Evolutionary conservation across 306 rosid species (phyloP), one percentile per base, ranked within the genome.

Genomic region (Oxytropis ochrocephala): DNA sequence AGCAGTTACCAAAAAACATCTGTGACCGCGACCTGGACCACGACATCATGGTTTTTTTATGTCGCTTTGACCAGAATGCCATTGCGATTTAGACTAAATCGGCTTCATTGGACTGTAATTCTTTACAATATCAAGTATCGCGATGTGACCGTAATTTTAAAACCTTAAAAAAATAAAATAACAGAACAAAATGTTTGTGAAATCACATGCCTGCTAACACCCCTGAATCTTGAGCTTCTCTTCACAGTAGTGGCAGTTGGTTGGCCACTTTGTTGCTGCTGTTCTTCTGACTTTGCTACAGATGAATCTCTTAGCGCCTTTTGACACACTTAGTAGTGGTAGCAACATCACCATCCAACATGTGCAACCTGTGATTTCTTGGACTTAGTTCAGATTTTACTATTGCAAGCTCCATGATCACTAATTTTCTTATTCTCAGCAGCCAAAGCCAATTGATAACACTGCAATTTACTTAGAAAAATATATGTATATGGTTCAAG

Each of bases 141-240:
- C 29, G 3, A 24, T 2, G 29, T 4, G 3, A 24, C 29, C 29
- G 3, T 1, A 24, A 2, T 24, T 24, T 24, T 24, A 24, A 24
- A 52, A 52, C 30, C 12, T n/a, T 13, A 6, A 48, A 2, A 13
- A 27, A 2, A 24, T 2, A 53, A 24, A n/a, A 2, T 8, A 53
- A 9, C 8, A 11, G 33, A 12, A 43, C 2, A 42, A 11, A 7
- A 27, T 63, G 66, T 39, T 68, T 32, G 49, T 16, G 47, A 27
- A 51, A 74, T 13, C 44, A 36, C 80, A 48, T 59, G 75, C 93
- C 85, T 80, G 85, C 98, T 93, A 59, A 90, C 97, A 32, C 98
- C 94, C 0, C 96, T 83, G 61, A 83, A 92, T 65, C 77, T 90
- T 7, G 96, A 93, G 36, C 96, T 93, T 77, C 96, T 87, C 82